Conservation (phyloP, 2,329 filamentous ascomycete genomes). For the Penicillium sp. region DNA sequence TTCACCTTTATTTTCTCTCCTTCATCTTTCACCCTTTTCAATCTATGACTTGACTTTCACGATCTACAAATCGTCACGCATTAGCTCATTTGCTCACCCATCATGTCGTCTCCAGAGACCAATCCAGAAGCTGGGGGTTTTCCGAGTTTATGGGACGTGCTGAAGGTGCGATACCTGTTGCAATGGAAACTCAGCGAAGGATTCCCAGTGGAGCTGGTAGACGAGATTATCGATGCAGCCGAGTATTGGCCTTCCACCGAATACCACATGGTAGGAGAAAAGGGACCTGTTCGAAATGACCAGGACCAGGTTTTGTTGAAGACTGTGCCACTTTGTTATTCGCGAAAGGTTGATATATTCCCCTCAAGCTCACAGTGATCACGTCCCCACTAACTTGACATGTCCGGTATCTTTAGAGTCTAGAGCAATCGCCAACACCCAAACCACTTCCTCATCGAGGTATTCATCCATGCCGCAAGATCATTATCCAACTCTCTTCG, state of each 20-base stretch:
- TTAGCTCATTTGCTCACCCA: neutral
- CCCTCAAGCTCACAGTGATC: neutral
- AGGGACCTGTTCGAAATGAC: constrained; percentile 29
- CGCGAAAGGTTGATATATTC: constrained; percentile 26
- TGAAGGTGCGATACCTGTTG: constrained; percentile 34
- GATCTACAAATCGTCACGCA: neutral
- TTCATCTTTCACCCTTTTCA: neutral
- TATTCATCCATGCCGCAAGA: constrained; percentile 40
- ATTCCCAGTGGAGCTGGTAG: constrained; percentile 39
- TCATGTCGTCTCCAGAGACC: neutral
- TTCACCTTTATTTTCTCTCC: neutral
- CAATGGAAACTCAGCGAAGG: constrained; percentile 27
- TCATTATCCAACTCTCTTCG: constrained; percentile 35
- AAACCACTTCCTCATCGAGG: constrained; percentile 34
- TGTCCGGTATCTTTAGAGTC: constrained; percentile 5
- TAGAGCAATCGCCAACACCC: constrained; percentile 17
- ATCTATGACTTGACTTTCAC: neutral
- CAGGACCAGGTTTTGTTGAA: constrained; percentile 35
- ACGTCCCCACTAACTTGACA: constrained; percentile 5
- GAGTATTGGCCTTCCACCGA: constrained; percentile 36
- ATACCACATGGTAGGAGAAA: constrained; percentile 15
- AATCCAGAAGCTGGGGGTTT: constrained; percentile 16
- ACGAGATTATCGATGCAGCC: constrained; percentile 41
- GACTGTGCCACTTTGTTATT: constrained; percentile 39
- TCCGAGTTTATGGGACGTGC: constrained; percentile 33